Evolutionary conservation across 2,329 filamentous ascomycete species (phyloP).

Genomic region (Aureobasidium sp.): DNA sequence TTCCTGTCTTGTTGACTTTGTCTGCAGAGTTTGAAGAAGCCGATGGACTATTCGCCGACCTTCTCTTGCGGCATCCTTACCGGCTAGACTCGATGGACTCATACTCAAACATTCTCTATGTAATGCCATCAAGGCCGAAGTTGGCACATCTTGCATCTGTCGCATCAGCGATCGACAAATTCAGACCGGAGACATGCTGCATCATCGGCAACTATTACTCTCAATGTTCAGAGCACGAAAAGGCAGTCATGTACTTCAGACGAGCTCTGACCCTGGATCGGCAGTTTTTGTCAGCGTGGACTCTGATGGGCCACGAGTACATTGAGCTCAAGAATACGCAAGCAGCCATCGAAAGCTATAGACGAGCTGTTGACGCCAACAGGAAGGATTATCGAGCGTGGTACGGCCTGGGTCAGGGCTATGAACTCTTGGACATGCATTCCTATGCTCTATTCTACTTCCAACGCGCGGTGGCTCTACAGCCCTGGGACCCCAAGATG

Average conservation of each 20-base stretch:
- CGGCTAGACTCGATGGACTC: slow-evolving; percentile 86
- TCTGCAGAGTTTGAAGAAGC: slow-evolving; percentile 51
- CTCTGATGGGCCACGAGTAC: slow-evolving; percentile 97
- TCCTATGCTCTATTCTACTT: slow-evolving; percentile 97
- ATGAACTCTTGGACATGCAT: slow-evolving; percentile 96
- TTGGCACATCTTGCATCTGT: slow-evolving; percentile 87
- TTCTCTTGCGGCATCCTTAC: slow-evolving; percentile 58
- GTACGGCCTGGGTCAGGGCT: slow-evolving; percentile 95
- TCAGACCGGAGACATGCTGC: slow-evolving; percentile 92
- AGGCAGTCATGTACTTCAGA: slow-evolving; percentile 96
- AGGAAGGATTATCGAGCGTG: slow-evolving; percentile 93
- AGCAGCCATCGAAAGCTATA: slow-evolving; percentile 93
- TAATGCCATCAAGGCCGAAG: slow-evolving; percentile 79
- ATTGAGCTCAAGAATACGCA: slow-evolving; percentile 98
- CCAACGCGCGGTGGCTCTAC: slow-evolving; percentile 82
- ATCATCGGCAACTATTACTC: slow-evolving; percentile 98
- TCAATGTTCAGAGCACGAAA: slow-evolving; percentile 87
- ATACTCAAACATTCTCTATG: slow-evolving; percentile 96
- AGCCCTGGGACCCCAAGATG: slow-evolving; percentile 98
- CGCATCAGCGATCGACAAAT: slow-evolving; percentile 86
- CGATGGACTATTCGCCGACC: slow-evolving; percentile 55
- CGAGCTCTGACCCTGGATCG: slow-evolving; percentile 84
- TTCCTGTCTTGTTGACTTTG: slow-evolving; percentile 11
- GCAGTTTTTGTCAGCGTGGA: slow-evolving; percentile 90
- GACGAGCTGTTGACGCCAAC: slow-evolving; percentile 91